Evolutionary conservation across 1,284 basidiomycete genomes (phyloP), one percentile per base, ranked within the genome.

Genomic region (Pascua guehoae): DNA sequence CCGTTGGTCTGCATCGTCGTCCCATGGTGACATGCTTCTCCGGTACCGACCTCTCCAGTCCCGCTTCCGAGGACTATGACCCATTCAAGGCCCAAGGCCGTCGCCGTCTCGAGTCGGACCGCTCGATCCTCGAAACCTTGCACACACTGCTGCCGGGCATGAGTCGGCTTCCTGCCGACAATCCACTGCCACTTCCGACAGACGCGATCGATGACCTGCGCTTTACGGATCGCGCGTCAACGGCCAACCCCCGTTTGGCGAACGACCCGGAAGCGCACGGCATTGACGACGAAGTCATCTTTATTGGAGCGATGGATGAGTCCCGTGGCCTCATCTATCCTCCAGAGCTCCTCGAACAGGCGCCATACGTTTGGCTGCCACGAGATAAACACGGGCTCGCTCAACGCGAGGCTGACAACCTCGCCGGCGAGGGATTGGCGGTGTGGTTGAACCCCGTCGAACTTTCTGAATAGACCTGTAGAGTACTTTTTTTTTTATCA

Each of bases 281-380:
- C 24, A 32, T 32, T 32, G 24, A 32, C 24, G 24, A 32, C 24
- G 24, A 32, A 32, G 24, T 32, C 24, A 7, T 32, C 24, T 32
- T 32, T 7, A 32, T 32, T 32, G 24, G 24, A 32, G 24, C 24
- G 24, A 32, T 32, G 8, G 51, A 56, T 18, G 38, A 48, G 32
- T 10, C 24, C 1, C 43, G 83, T 9, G 84, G 85, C 5, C 84
- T 90, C 58, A 76, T 91, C 43, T 91, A 91, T 70, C 87, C 88
- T 2, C 87, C 88, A 2, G 88, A 88, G 70, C 79, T 91, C 42
- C 81, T 88, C 57, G 86, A 86, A 7, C 86, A 87, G 10, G 77
- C 82, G 9, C 88, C 88, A 0, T 84, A 86, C 50, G 87, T 91
- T 48, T 91, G 88, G 88, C 79, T 91, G 9, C 86, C 87, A 0